Conservation (phyloP, 2,329 filamentous ascomycete species). For the Epichloe glyceriae region DNA sequence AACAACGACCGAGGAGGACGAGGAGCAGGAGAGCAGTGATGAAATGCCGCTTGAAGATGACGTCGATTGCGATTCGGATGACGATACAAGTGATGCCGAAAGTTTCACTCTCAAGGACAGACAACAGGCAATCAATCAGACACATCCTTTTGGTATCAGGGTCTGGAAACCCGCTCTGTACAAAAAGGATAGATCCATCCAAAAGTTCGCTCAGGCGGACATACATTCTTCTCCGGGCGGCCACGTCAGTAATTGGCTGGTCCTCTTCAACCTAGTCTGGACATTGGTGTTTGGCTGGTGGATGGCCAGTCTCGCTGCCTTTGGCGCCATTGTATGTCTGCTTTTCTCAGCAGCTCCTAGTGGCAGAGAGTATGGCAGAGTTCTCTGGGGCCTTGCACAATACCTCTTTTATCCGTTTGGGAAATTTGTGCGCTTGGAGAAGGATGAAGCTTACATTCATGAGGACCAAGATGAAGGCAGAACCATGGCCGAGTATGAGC, state of each 20-base stretch:
- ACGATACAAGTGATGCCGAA: constrained; percentile 76
- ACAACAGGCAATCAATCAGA: constrained; percentile 96
- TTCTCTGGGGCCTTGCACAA: constrained; percentile 69
- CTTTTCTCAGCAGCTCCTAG: constrained; percentile 67
- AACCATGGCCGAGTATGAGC: constrained; percentile 96
- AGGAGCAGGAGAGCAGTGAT: constrained; percentile 18
- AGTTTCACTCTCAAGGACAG: constrained; percentile 96
- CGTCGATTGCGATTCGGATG: constrained; percentile 52
- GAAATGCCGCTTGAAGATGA: constrained; percentile 33
- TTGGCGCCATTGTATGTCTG: constrained; percentile 67
- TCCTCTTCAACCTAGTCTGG: constrained; percentile 85
- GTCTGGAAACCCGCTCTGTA: constrained; percentile 98
- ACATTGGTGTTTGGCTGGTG: constrained; percentile 92
- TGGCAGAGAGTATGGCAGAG: constrained; percentile 70
- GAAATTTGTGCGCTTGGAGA: constrained; percentile 84
- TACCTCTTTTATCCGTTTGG: constrained; percentile 96
- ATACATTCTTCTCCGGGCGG: constrained; percentile 92
- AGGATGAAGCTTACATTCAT: constrained; percentile 86
- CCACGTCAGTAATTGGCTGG: constrained; percentile 69
- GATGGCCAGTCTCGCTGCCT: constrained; percentile 64
- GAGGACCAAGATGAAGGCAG: constrained; percentile 93
- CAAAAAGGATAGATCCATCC: constrained; percentile 93
- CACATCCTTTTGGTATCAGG: constrained; percentile 95
- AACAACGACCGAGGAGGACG: constrained; percentile 11
- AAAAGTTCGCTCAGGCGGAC: constrained; percentile 90